A percentile compares a stretch with the other conserved stretches of the same genome.
Conservation (phyloP, 2,329 filamentous ascomycete genomes). For the Dendrostoma leiphaemia region DNA sequence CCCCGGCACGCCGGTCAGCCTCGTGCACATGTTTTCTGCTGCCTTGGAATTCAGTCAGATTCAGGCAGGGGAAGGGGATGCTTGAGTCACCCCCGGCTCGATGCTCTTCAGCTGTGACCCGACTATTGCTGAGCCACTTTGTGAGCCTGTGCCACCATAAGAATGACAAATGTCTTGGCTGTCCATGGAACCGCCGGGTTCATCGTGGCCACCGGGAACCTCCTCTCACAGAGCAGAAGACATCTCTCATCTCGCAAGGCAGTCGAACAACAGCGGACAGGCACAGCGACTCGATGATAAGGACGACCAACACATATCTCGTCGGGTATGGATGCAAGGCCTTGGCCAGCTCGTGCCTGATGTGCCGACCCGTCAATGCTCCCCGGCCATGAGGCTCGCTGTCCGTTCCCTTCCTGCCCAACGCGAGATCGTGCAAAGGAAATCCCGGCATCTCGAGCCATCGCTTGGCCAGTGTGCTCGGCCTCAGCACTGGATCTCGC, state of each 20-base stretch:
- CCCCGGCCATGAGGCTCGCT: slow-evolving; percentile 1
- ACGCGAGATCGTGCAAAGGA: slow-evolving; percentile 1
- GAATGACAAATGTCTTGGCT: slow-evolving; percentile 9
- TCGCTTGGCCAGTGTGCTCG: not conserved
- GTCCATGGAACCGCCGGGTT: slow-evolving; percentile 1
- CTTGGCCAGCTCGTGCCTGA: not conserved
- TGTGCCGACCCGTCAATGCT: slow-evolving; percentile 10
- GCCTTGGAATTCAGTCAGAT: not conserved
- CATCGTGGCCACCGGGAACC: not conserved
- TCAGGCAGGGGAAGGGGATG: not conserved
- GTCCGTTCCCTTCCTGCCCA: not conserved
- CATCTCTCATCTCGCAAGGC: not conserved
- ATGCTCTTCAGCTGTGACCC: slow-evolving; percentile 14
- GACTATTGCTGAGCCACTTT: slow-evolving; percentile 17
- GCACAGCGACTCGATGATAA: slow-evolving; percentile 4
- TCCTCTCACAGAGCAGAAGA: not conserved
- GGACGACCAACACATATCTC: not conserved
- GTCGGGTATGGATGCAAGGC: not conserved
- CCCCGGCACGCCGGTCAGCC: not conserved
- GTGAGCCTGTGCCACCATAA: slow-evolving; percentile 15
- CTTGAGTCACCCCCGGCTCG: slow-evolving; percentile 15
- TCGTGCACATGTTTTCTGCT: not conserved
- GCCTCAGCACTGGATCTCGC: not conserved
- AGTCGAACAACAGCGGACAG: slow-evolving; percentile 10
- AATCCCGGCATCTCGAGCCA: not conserved